Evolutionary conservation across 257 asterid genomes (phyloP).

Genomic region (Prunella vulgaris): DNA sequence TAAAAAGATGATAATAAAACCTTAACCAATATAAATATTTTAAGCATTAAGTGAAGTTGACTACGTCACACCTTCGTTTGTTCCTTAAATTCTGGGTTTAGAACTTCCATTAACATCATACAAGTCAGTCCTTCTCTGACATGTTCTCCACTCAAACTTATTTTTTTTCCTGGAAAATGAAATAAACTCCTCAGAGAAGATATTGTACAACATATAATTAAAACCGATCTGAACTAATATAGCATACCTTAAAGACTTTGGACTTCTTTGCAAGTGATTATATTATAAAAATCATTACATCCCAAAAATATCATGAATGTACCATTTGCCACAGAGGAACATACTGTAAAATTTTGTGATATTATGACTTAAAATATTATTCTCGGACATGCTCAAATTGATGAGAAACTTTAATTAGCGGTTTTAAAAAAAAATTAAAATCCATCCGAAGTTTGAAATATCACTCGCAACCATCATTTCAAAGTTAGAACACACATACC

Average conservation of each 20-base stretch:
- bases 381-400: no score
- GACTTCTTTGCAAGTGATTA: slow-evolving; percentile 67
- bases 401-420: no score
- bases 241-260: slow-evolving; percentile 72
- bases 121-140: slow-evolving; percentile 98
- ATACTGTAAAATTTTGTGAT: no score
- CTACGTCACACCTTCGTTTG: slow-evolving; percentile 69
- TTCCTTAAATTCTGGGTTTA: slow-evolving; percentile 97
- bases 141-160: slow-evolving; percentile 87
- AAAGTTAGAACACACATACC: no score
- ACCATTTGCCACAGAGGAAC: no score
- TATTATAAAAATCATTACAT: not conserved
- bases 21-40: not conserved
- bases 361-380: no score
- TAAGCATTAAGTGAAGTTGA: not conserved
- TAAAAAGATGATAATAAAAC: not conserved
- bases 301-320: no score
- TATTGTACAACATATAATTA: not conserved
- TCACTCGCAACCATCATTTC: no score
- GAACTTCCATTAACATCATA: slow-evolving; percentile 85
- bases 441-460: no score
- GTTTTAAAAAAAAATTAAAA: no score
- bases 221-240: not conserved
- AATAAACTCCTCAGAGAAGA: slow-evolving; percentile 16
- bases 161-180: slow-evolving; percentile 75